These are phyloP conservation scores for Naganishia liquefaciens DNA, from an alignment of 1,284 basidiomycete genomes.

Conservation along the genomic window DNA sequence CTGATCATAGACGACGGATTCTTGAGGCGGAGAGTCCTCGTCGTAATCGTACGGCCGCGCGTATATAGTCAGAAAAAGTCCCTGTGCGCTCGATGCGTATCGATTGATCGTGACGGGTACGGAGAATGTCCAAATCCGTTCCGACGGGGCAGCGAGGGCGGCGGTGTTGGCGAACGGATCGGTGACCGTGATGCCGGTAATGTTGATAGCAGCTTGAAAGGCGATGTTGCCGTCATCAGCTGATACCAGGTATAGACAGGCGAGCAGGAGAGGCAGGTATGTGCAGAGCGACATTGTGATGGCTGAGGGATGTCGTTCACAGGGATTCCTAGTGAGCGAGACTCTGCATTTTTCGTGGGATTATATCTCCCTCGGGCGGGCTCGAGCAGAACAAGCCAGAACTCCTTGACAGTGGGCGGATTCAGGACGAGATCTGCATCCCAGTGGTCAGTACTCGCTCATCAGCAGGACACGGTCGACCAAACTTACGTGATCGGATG, in stretches of 20 bases:
- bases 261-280: not conserved
- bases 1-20: slow-evolving; percentile 12
- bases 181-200: not conserved
- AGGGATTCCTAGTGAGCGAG: too few species aligned
- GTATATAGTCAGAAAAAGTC: not conserved
- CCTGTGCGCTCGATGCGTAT: not conserved
- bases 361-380: too few species aligned
- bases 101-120: slow-evolving; percentile 20
- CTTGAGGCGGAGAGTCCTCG: slow-evolving; percentile 5
- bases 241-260: not conserved
- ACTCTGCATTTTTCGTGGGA: too few species aligned
- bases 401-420: too few species aligned
- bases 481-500: too few species aligned
- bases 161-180: not conserved
- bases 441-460: too few species aligned
- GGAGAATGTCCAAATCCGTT: not conserved
- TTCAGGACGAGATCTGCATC: too few species aligned
- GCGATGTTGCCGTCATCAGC: slow-evolving; percentile 8
- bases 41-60: slow-evolving; percentile 22
- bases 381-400: too few species aligned
- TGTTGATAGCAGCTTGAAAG: slow-evolving; percentile 18
- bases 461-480: too few species aligned
- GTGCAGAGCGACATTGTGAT: not conserved
- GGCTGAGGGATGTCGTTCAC: too few species aligned
- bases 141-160: not conserved